Conservation (phyloP, 306 rosid genomes). For the Herpetospermum pedunculosum region DNA sequence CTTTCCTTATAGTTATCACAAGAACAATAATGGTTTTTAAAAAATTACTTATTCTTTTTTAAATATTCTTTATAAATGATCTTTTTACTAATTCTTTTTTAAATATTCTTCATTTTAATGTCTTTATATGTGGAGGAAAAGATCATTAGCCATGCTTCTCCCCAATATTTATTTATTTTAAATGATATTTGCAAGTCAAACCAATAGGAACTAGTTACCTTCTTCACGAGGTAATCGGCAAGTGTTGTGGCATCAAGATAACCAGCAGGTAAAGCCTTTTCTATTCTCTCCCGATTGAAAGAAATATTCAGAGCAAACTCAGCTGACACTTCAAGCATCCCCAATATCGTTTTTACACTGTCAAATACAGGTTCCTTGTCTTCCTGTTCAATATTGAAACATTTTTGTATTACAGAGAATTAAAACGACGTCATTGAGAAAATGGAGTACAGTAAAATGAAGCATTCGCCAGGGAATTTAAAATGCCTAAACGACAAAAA, state of each 20-base stretch:
- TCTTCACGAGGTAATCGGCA: constrained; percentile 93
- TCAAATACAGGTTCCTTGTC: constrained; percentile 96
- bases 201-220: constrained; percentile 31
- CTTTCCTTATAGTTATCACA: not conserved
- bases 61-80: not conserved
- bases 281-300: constrained; percentile 67
- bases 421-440: not conserved
- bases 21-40: not conserved
- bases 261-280: constrained; percentile 81
- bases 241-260: constrained; percentile 98
- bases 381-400: constrained; percentile 41
- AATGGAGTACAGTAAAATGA: not conserved
- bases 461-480: not conserved
- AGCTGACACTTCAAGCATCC: constrained; percentile 95
- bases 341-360: constrained; percentile 80
- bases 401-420: not conserved
- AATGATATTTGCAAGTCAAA: not conserved
- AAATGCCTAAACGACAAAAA: not conserved
- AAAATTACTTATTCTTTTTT: too few species aligned
- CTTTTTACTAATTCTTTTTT: too few species aligned
- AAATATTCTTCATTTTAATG: too few species aligned
- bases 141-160: not conserved
- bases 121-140: not conserved
- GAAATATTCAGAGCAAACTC: constrained; percentile 81
- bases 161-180: not conserved